Percentiles rank a stretch among this genome's conserved stretches.
These are phyloP conservation scores for Xylaria sp. DNA, from an alignment of 2,329 filamentous ascomycete species.

Conservation along the genomic window DNA sequence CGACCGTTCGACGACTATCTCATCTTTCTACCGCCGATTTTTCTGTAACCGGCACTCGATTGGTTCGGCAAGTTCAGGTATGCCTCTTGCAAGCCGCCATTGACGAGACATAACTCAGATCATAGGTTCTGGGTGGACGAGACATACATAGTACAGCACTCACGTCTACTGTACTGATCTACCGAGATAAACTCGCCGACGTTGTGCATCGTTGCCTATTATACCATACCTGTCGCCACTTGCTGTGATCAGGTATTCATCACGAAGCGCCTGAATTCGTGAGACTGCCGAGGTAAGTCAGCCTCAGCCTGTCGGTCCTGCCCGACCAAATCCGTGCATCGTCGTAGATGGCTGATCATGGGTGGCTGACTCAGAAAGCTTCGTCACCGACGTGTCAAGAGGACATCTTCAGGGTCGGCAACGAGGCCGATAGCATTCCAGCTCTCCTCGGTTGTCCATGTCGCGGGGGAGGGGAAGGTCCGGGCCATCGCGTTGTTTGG, in stretches of 20 bases:
- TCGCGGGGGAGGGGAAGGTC: constrained; percentile 31
- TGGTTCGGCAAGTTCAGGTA: not conserved
- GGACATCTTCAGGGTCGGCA: constrained; percentile 25
- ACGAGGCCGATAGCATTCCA: constrained; percentile 6
- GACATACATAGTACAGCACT: not conserved
- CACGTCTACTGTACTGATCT: constrained; percentile 1
- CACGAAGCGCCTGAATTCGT: constrained; percentile 20
- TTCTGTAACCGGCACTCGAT: not conserved
- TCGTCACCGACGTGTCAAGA: constrained; percentile 21
- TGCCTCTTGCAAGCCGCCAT: not conserved
- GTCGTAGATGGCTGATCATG: constrained; percentile 27
- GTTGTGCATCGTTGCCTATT: constrained; percentile 16
- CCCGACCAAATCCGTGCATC: constrained; percentile 19
- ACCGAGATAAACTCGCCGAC: constrained; percentile 21
- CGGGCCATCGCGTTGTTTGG: constrained; percentile 31
- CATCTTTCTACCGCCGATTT: not conserved
- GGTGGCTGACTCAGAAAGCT: constrained; percentile 34
- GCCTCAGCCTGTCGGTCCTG: constrained; percentile 27
- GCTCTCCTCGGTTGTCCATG: constrained; percentile 27
- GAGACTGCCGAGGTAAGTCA: constrained; percentile 32
- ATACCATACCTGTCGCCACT: constrained; percentile 18
- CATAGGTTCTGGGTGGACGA: not conserved
- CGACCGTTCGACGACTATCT: not conserved
- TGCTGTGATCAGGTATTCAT: constrained; percentile 13
- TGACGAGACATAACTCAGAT: not conserved